Percentiles rank a stretch among this genome's conserved stretches.
phyloP scores from a whole-genome alignment of 2,329 filamentous ascomycete genomes.

The Chaetomium strumarium region DNA sequence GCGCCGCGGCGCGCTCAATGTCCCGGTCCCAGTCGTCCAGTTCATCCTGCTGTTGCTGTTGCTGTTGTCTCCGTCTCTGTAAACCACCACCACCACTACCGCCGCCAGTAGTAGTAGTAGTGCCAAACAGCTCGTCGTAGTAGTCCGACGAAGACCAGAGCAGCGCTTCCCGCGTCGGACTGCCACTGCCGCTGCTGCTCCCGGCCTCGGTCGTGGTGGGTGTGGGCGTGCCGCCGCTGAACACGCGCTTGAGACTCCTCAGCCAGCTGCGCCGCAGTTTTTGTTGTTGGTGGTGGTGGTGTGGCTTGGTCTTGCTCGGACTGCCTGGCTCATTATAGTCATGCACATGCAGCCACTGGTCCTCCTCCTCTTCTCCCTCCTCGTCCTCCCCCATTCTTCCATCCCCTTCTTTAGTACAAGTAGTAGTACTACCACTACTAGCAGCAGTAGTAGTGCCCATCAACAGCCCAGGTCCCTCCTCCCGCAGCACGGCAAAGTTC shows the following conservation, averaged over 20 bases:
- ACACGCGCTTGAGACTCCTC: constrained; percentile 60
- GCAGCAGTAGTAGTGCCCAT: constrained; percentile 25
- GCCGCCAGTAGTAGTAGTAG: too few species aligned
- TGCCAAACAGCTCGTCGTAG: constrained; percentile 37
- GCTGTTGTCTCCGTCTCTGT: constrained; percentile 37
- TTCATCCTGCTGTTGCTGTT: constrained; percentile 44
- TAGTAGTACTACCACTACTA: not conserved
- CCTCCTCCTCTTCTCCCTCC: constrained; percentile 27
- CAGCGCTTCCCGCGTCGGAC: constrained; percentile 29
- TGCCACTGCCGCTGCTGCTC: constrained; percentile 19
- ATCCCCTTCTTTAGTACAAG: not conserved
- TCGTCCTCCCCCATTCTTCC: not conserved
- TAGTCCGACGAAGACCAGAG: constrained; percentile 34
- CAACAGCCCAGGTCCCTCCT: constrained; percentile 47
- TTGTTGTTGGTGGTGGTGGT: too few species aligned
- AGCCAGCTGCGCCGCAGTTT: constrained; percentile 55
- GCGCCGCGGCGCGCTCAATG: constrained; percentile 66
- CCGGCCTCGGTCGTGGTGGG: constrained; percentile 23
- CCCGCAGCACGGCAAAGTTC: constrained; percentile 46
- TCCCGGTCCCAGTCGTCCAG: constrained; percentile 64
- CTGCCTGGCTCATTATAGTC: constrained; percentile 38
- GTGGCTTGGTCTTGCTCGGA: constrained; percentile 53
- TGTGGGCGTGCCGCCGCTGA: constrained; percentile 46
- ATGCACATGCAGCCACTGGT: constrained; percentile 11
- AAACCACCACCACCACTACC: constrained; percentile 39